Conservation (phyloP, 257 asterid genomes). For the Buddleja alternifolia region DNA sequence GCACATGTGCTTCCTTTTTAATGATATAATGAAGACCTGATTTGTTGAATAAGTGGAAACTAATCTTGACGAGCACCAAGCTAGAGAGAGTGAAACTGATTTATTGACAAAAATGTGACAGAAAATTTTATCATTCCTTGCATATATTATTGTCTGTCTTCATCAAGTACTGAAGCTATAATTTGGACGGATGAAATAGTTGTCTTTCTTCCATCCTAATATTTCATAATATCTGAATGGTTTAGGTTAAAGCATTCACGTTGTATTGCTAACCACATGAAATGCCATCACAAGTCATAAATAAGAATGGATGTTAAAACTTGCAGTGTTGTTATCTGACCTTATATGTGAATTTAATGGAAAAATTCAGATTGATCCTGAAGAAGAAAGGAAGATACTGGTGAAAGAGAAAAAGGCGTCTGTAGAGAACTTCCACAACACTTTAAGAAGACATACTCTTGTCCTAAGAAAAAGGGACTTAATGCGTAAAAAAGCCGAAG, state of each 20-base stretch:
- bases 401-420: constrained; percentile 85
- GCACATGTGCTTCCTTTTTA: no score
- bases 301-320: neutral
- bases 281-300: neutral
- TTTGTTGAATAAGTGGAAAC: no score
- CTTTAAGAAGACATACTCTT: constrained; percentile 80
- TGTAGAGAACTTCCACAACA: constrained; percentile 65
- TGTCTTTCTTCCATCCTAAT: neutral
- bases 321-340: neutral
- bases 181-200: neutral
- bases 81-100: no score
- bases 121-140: no score
- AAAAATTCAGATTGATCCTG: constrained; percentile 76
- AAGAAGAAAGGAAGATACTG: constrained; percentile 84
- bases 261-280: neutral
- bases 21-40: no score
- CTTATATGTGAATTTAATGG: neutral
- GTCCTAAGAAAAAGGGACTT: constrained; percentile 79
- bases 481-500: constrained; percentile 78
- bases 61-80: no score
- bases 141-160: no score
- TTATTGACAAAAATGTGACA: no score
- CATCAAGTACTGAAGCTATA: no score
- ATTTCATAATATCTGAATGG: neutral
- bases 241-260: neutral